A percentile compares a stretch with the other conserved stretches of the same genome.
Conservation (phyloP, 495 filamentous ascomycete genomes). For the Aspergillus saccharolyticus region DNA sequence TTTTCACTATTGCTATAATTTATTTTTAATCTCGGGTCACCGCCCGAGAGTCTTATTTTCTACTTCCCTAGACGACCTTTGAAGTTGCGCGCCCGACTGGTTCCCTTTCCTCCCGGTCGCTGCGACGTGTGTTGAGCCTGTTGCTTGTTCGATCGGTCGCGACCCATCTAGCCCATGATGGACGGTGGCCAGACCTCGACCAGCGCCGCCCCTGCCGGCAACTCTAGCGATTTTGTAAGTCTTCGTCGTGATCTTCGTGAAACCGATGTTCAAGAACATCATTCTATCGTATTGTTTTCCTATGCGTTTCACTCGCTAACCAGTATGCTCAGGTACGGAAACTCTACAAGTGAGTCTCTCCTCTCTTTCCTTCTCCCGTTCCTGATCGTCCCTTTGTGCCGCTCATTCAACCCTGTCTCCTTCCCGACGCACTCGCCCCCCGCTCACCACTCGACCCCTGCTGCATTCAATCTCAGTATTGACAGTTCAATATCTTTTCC, state of each 20-base stretch:
- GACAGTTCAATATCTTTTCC: no score
- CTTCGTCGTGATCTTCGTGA: constrained; percentile 8
- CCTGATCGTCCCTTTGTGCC: constrained; percentile 2
- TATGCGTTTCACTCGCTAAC: constrained; percentile 26
- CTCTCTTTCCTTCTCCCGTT: constrained; percentile 15
- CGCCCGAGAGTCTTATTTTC: constrained; percentile 2
- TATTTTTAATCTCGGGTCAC: constrained; percentile 5
- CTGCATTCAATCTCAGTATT: neutral
- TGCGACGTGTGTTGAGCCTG: constrained; percentile 23
- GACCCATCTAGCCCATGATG: constrained; percentile 49
- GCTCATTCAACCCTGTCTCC: constrained; percentile 8
- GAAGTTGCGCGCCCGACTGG: constrained; percentile 1
- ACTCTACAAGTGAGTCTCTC: constrained; percentile 79
- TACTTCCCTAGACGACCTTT: neutral
- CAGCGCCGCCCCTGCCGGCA: constrained; percentile 53
- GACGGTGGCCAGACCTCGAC: constrained; percentile 48
- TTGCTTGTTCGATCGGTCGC: constrained; percentile 45
- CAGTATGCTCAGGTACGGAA: constrained; percentile 75
- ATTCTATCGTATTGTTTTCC: constrained; percentile 4
- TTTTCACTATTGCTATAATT: constrained; percentile 13
- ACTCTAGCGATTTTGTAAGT: constrained; percentile 78
- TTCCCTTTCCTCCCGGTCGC: constrained; percentile 8
- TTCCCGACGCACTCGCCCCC: constrained; percentile 12
- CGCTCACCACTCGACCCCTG: constrained; percentile 12
- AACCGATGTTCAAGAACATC: constrained; percentile 2